Percentiles rank a stretch among this genome's conserved stretches.
These are phyloP conservation scores for Aspergillus tanneri DNA, from an alignment of 2,329 filamentous ascomycete genomes.

Conservation along the genomic window DNA sequence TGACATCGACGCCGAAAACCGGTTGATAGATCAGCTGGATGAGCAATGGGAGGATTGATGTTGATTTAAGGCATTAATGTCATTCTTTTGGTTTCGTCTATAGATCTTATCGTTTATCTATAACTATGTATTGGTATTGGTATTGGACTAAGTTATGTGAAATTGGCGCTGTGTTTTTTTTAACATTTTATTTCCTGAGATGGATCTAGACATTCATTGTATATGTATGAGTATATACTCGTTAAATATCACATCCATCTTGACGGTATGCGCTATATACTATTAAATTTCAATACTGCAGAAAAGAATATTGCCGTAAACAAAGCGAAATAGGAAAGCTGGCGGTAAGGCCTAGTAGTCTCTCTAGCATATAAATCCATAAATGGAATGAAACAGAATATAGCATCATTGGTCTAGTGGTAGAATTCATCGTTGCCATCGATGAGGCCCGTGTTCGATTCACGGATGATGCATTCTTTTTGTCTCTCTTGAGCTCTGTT, in stretches of 20 bases:
- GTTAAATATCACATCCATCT: too few relatives aligned
- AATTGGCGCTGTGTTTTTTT: neutral
- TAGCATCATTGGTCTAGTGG: slow-evolving; percentile 48
- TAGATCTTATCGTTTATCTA: neutral
- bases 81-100: too few relatives aligned
- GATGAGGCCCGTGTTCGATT: slow-evolving; percentile 50
- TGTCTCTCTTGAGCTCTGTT: neutral
- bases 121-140: neutral
- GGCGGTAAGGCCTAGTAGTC: too few relatives aligned
- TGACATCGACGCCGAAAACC: slow-evolving; percentile 77
- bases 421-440: slow-evolving; percentile 49
- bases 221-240: too few relatives aligned
- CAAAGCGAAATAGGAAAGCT: too few relatives aligned
- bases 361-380: too few relatives aligned
- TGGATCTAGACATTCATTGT: too few relatives aligned
- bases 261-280: too few relatives aligned
- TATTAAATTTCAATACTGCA: too few relatives aligned
- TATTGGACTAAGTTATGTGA: neutral
- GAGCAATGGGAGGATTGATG: slow-evolving; percentile 86
- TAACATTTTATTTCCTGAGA: too few relatives aligned
- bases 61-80: neutral
- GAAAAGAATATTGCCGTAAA: too few relatives aligned
- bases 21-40: slow-evolving; percentile 91
- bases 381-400: slow-evolving; percentile 9
- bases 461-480: slow-evolving; percentile 41